Evolutionary conservation across 2,329 filamentous ascomycete species (phyloP), one percentile per base, ranked within the genome.

Genomic region (Diaporthe ampelina): DNA sequence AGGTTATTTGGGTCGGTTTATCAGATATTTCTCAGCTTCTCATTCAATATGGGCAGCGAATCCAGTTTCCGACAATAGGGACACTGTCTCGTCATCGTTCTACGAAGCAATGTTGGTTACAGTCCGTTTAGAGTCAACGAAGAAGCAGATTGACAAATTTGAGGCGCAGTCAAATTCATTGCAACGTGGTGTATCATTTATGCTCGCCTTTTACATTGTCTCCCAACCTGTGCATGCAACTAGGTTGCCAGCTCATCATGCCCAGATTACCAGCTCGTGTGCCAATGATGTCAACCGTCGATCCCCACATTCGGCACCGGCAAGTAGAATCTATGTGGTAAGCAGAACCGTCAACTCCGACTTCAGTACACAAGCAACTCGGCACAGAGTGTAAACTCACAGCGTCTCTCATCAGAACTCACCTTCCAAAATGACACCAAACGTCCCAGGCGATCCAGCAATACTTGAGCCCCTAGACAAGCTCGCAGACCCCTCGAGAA

Each of bases 401-500:
- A 19, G 2, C 29, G 2, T 7, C 19, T 21, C 54, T 21, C 17
- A 29, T 35, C 19, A 21, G 19, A 21, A 52, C 5, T 11, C 21
- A 37, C 26, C 32, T 50, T n/a, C 40, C 57, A 58, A 70, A 24
- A 74, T 74, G 73, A 37, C 58, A 43, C 54, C 37, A 1, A 29
- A 29, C 3, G 37, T 52, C 4, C n/a, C n/a, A 45, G 24, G 48
- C 43, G 68, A 72, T 35, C 73, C 58, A 8, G 58, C 70, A 40
- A 21, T 74, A 29, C 73, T 74, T n/a, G 59, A 71, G 29, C 67
- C 56, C 19, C 58, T 74, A 10, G 57, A 72, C n/a, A 56, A 32
- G 26, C 50, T 61, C 48, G 57, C 73, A 70, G 58, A 58, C 11
- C 48, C 58, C 11, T 71, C 67, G 2, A 43, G 52, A 21, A 56